phyloP scores from a whole-genome alignment of 352 stramenopile genomes.

The Thraustochytrium striatum region DNA sequence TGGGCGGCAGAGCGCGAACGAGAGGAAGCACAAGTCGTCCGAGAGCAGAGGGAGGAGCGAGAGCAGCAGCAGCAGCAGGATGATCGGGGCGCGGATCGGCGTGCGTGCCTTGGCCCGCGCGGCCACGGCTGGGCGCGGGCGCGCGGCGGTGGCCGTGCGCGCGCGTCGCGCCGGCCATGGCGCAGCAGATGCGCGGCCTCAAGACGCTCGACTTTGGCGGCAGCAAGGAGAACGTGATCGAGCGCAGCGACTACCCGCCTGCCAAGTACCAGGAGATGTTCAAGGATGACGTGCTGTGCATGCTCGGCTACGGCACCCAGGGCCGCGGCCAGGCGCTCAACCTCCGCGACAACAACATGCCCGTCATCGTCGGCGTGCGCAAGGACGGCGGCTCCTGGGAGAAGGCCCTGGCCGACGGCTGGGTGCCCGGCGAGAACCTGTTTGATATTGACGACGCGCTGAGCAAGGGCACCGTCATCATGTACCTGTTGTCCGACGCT shows the following conservation, averaged over 20 bases:
- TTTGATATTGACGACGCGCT: constrained; percentile 49
- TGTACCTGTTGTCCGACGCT: constrained; percentile 50
- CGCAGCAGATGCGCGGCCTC: constrained; percentile 31
- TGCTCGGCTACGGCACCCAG: constrained; percentile 52
- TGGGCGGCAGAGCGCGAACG: too few species aligned
- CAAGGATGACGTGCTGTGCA: constrained; percentile 50
- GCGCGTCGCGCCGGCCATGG: background rate
- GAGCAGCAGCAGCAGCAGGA: background rate
- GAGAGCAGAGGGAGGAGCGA: too few species aligned
- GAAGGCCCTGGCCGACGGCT: constrained; percentile 48
- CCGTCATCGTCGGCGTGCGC: constrained; percentile 47
- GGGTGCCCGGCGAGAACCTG: constrained; percentile 45
- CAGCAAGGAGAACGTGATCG: constrained; percentile 47
- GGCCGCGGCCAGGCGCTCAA: constrained; percentile 51
- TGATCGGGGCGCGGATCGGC: background rate
- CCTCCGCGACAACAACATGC: constrained; percentile 51
- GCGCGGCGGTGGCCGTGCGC: background rate
- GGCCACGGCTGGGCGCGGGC: background rate
- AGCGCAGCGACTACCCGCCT: constrained; percentile 42
- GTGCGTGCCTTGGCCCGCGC: background rate
- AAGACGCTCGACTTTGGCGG: constrained; percentile 48
- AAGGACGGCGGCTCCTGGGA: constrained; percentile 46
- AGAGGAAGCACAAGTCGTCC: too few species aligned
- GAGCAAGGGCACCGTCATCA: constrained; percentile 49
- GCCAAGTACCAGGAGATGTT: constrained; percentile 28